Base-by-base conservation (phyloP, 75 land plant genomes). In the Pinus albicaulis region DNA sequence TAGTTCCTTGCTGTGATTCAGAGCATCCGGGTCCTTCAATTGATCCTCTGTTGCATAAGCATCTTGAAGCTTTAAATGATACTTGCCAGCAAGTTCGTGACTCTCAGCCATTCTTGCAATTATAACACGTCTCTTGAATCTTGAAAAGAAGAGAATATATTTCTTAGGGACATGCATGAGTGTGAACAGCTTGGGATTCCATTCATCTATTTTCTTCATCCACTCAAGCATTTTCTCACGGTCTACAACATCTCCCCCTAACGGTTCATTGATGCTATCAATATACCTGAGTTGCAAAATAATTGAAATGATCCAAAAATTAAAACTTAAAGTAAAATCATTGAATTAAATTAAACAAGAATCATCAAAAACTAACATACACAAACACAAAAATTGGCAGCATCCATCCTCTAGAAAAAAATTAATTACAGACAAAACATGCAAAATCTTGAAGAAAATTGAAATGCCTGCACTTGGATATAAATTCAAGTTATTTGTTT, bases 21-120 rank as follows among this genome's bases (percentile, higher is more conserved):
- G 24, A 65, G 86, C 84, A 11, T 89, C 90, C 5, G 70, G 74
- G 61, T 92, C 82, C 79, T 81, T 96, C 79, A 92, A 76, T 74
- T 83, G 84, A 25, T 90, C 98, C 63, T 96, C 98, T 63, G 84
- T 82, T 22, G 91, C 88, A 75, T 96, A 93, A 63, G 90, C 92
- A 26, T 87, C 87, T 28, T 76, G 85, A 52, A 96, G 90, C 78
- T 89, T 96, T 11, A 41, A 65, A 71, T 92, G 99, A 81, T 94
- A 94, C 24, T 83, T 82, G 56, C 84, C 82, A 3, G 99, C 99
- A 16, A 96, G 84, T 72, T 90, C 89, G 13, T 93, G 95, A 56
- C 81, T 80, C 64, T 94, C 83, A 0, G 98, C 91, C 99, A 96
- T 96, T 74, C 98, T 79, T 26, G 99, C 90, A 64, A 96, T 94